phyloP scores from a whole-genome alignment of 2,329 filamentous ascomycete species.

The Penicillium olsonii region DNA sequence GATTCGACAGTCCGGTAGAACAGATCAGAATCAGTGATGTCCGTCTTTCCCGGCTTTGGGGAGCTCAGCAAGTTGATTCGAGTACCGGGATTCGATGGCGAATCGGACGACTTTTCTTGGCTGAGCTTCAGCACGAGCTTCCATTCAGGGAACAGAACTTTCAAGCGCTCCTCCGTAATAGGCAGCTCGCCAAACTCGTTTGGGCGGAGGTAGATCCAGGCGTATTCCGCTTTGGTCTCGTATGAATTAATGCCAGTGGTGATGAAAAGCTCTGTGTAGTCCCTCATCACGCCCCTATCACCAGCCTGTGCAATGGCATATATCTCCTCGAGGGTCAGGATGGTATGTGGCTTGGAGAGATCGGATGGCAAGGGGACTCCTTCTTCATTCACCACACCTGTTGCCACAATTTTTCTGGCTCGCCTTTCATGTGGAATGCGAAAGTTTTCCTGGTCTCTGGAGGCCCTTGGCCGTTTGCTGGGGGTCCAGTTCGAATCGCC shows the following conservation, averaged over 20 bases:
- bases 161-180: background rate
- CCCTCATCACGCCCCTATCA: background rate
- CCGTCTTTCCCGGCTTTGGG: background rate
- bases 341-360: background rate
- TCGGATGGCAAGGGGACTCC: background rate
- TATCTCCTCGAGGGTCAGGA: background rate
- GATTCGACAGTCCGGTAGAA: background rate
- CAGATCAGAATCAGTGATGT: background rate
- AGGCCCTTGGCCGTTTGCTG: no score
- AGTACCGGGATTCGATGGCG: background rate
- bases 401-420: background rate
- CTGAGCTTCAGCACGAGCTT: background rate
- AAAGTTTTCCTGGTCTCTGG: background rate
- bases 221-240: background rate
- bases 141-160: background rate
- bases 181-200: background rate
- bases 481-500: background rate
- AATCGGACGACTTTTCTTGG: background rate
- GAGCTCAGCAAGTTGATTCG: background rate
- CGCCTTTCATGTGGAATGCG: background rate
- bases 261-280: background rate
- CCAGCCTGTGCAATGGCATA: background rate
- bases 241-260: background rate
- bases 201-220: background rate
- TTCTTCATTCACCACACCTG: background rate